phyloP scores from a whole-genome alignment of 257 asterid species.

The Cynanchum wilfordii region DNA sequence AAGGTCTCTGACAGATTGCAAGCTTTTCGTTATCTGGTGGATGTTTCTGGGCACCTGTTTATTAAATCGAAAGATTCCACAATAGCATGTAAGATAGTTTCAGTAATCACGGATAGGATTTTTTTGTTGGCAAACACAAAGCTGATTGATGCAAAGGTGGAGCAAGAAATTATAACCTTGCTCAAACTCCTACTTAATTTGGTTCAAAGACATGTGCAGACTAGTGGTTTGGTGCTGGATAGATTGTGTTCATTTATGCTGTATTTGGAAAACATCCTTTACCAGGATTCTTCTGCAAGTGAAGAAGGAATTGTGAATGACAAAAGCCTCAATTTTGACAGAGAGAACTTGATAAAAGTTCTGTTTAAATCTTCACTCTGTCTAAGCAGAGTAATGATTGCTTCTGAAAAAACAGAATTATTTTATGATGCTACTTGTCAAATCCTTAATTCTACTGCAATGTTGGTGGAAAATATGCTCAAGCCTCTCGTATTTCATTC shows the following conservation, averaged over 20 bases:
- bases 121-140: constrained; percentile 32
- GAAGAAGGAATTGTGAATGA: constrained; percentile 22
- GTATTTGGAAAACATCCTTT: constrained; percentile 34
- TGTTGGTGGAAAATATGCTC: constrained; percentile 42
- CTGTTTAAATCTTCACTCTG: constrained; percentile 37
- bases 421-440: constrained; percentile 30
- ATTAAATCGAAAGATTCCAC: constrained; percentile 42
- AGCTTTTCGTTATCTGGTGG: constrained; percentile 42
- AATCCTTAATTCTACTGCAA: constrained; percentile 40
- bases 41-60: constrained; percentile 48
- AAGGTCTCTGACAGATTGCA: constrained; percentile 41
- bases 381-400: constrained; percentile 45
- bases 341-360: constrained; percentile 16
- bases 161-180: constrained; percentile 56
- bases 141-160: constrained; percentile 30
- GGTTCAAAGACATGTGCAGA: constrained; percentile 45
- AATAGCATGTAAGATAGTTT: constrained; percentile 41
- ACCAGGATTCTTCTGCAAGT: constrained; percentile 21
- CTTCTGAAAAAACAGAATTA: constrained; percentile 44
- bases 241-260: constrained; percentile 40
- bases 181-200: constrained; percentile 40
- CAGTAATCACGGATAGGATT: constrained; percentile 44
- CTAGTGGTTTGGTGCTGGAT: constrained; percentile 45
- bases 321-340: constrained; percentile 21
- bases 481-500: constrained; percentile 27